Percentiles rank a stretch among this genome's conserved stretches.
Conservation (phyloP, 148 eudicot genomes). For the Chenopodium suecicum region DNA sequence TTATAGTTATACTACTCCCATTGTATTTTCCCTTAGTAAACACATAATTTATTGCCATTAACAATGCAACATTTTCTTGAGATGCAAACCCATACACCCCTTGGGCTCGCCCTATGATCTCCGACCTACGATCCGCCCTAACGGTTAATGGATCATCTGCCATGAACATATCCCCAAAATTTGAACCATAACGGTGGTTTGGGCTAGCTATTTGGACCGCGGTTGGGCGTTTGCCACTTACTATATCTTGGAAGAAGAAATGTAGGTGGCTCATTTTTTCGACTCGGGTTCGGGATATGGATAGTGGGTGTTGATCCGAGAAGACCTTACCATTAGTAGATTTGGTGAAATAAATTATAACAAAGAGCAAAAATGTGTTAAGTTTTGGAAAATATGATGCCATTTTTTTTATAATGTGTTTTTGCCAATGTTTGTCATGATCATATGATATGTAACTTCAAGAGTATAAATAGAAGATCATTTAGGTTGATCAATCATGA, state of each 20-base stretch:
- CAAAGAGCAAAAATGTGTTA: not conserved
- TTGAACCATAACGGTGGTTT: not conserved
- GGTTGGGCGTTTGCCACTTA: constrained; percentile 41
- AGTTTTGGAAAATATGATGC: not conserved
- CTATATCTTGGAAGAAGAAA: constrained; percentile 47
- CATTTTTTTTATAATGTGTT: not conserved
- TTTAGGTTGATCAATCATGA: too few species aligned
- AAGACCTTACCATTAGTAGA: constrained; percentile 1
- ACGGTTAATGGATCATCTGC: constrained; percentile 44
- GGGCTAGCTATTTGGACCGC: constrained; percentile 38
- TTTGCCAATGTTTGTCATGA: too few species aligned
- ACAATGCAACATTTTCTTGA: constrained; percentile 16
- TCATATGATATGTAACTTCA: too few species aligned
- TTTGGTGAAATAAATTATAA: not conserved
- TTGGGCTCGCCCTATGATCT: constrained; percentile 47
- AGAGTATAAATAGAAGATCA: too few species aligned
- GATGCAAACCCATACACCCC: constrained; percentile 46
- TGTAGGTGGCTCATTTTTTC: constrained; percentile 41
- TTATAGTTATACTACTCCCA: constrained; percentile 40
- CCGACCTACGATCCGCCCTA: constrained; percentile 31
- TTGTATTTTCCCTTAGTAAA: constrained; percentile 45
- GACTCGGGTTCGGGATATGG: constrained; percentile 4
- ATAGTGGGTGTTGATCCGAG: constrained; percentile 3
- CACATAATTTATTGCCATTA: constrained; percentile 45
- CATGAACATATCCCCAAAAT: constrained; percentile 25